These are phyloP conservation scores for Globisporangium polare DNA, from an alignment of 352 stramenopile species.

Conservation along the genomic window DNA sequence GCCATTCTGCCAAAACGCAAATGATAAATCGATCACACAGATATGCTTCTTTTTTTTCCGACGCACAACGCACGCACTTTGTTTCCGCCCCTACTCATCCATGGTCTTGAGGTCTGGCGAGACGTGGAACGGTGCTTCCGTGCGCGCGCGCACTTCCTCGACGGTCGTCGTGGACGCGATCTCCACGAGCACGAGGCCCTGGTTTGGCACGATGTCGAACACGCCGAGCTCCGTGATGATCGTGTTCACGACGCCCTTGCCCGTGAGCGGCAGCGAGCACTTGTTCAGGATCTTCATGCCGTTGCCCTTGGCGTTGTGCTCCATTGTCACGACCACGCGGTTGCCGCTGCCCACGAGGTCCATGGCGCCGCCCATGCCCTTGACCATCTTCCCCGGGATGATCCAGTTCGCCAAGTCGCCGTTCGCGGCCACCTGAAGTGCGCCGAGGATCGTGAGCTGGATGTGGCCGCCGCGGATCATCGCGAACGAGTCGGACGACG, in stretches of 20 bases:
- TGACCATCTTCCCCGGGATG: slow-evolving; percentile 95
- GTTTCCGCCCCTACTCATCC: slow-evolving; percentile 23
- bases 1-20: not conserved
- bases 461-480: slow-evolving; percentile 97
- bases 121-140: slow-evolving; percentile 77
- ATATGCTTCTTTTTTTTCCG: not conserved
- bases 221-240: slow-evolving; percentile 93
- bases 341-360: slow-evolving; percentile 93
- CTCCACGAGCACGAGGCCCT: slow-evolving; percentile 88
- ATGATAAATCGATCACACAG: not conserved
- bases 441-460: slow-evolving; percentile 95
- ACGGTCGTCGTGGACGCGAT: slow-evolving; percentile 78
- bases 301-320: slow-evolving; percentile 94
- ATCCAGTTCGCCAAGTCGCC: slow-evolving; percentile 97
- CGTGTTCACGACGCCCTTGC: slow-evolving; percentile 92
- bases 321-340: slow-evolving; percentile 96
- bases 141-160: slow-evolving; percentile 76
- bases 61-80: not conserved
- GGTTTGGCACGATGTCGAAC: slow-evolving; percentile 59
- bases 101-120: slow-evolving; percentile 54
- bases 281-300: slow-evolving; percentile 93
- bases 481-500: slow-evolving; percentile 92
- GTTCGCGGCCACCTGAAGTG: slow-evolving; percentile 90
- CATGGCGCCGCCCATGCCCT: slow-evolving; percentile 98
- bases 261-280: slow-evolving; percentile 94